Base-by-base conservation (phyloP, 1,139 yeast species). In the Chernovozyma aurita region DNA sequence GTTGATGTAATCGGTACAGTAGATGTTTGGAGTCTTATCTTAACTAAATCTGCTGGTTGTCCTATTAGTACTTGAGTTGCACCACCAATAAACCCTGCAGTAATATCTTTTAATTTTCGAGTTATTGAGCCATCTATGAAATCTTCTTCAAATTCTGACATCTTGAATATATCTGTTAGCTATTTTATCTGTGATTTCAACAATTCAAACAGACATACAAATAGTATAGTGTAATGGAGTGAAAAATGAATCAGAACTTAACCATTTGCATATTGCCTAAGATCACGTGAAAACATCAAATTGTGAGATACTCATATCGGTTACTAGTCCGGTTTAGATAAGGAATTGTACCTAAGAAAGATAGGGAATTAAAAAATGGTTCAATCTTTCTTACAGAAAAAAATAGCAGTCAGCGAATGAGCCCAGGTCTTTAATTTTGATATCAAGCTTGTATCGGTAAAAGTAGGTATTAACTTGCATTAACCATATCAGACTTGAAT, bases 21-120 rank as follows among this genome's bases (percentile, higher is more conserved):
- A 1, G 71, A 59, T 0, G 86, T 78, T 48, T 80, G 87, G 43
- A 80, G 63, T 37, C 85, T 58, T 24, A 81, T 78, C 49, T 81
- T 80, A 43, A 80, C 81, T 42, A 80, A 66, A 54, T 80, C 87
- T 37, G 82, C 81, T 8, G 87, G 87, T 53, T 80, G 88, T 8
- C 88, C 88, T 20, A 82, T 80, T 30, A 82, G 63, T 3, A 82
- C 88, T 55, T 82, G 90, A 0, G 83, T 81, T 15, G 85, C 75
- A 40, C 76, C 76, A 2, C 76, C 76, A 4, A 70, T 57, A 43
- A 70, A 70, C 2, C 76, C 76, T 2, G 76, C 75, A 4, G 69
- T 55, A 52, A 78, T 70, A 48, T 81, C 88, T 48, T 81, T 81
- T 29, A 61, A 67, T 50, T 81, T 81, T 37, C 88, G 61, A 4